These are phyloP conservation scores for Boletus fagicola DNA, from an alignment of 768 basidiomycete species.

Conservation along the genomic window DNA sequence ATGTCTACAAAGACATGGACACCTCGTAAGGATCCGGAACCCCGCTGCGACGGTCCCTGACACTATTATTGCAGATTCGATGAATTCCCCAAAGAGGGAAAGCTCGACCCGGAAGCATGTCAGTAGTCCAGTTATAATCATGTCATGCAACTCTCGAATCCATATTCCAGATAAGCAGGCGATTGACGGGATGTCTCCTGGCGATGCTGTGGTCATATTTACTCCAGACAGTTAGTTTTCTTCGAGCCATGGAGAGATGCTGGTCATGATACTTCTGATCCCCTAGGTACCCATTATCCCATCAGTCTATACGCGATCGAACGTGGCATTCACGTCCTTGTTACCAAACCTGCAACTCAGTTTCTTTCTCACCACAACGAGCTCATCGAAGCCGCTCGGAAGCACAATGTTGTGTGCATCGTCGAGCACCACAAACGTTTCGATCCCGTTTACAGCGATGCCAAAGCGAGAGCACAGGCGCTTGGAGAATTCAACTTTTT, in stretches of 20 bases:
- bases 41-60: neutral
- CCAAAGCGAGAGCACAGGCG: conserved; percentile 67
- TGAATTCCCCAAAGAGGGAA: conserved; percentile 69
- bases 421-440: conserved; percentile 95
- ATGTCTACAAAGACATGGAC: conserved; percentile 86
- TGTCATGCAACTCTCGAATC: conserved; percentile 1
- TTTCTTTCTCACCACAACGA: conserved; percentile 78
- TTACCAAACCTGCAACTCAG: conserved; percentile 93
- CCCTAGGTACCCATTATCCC: conserved; percentile 73
- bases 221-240: conserved; percentile 77
- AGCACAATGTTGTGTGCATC: conserved; percentile 82
- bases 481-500: conserved; percentile 95
- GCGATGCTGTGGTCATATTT: conserved; percentile 90
- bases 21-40: conserved; percentile 51
- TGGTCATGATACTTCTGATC: neutral
- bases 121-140: conserved; percentile 30
- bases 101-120: conserved; percentile 81
- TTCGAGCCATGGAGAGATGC: neutral
- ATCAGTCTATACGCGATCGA: conserved; percentile 88
- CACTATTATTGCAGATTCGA: conserved; percentile 54
- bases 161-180: conserved; percentile 69
- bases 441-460: conserved; percentile 93
- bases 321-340: conserved; percentile 80
- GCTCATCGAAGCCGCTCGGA: conserved; percentile 71
- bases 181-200: conserved; percentile 72